These are phyloP conservation scores for Clonostachys chloroleuca DNA, from an alignment of 2,329 filamentous ascomycete genomes.

Conservation along the genomic window DNA sequence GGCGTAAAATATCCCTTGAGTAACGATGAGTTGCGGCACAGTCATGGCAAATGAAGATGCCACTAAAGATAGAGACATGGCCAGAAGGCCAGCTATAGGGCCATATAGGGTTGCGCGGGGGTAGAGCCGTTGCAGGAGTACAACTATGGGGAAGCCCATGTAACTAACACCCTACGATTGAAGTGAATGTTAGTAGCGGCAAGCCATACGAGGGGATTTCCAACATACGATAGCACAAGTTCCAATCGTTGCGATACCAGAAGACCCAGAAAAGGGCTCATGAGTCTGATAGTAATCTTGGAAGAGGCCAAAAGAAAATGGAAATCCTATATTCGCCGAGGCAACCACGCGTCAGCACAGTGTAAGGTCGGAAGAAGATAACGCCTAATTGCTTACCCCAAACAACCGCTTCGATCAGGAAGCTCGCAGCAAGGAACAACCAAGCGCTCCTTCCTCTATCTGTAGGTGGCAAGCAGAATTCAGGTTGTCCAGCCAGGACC, in stretches of 20 bases:
- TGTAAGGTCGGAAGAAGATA: background rate
- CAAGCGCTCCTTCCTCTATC: background rate
- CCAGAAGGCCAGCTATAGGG: slow-evolving; percentile 33
- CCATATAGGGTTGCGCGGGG: slow-evolving; percentile 33
- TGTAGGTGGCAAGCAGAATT: background rate
- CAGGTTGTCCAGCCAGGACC: no score
- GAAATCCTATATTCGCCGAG: slow-evolving; percentile 45
- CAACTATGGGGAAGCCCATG: slow-evolving; percentile 42
- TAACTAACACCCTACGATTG: slow-evolving; percentile 49
- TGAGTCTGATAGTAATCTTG: slow-evolving; percentile 63
- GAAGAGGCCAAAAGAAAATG: slow-evolving; percentile 66
- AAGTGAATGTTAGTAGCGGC: background rate
- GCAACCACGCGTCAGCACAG: background rate
- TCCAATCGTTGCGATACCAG: slow-evolving; percentile 57
- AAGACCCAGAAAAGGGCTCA: slow-evolving; percentile 49
- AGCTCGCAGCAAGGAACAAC: background rate
- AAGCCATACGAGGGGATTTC: background rate
- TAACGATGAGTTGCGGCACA: slow-evolving; percentile 49
- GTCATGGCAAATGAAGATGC: slow-evolving; percentile 48
- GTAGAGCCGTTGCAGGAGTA: slow-evolving; percentile 37
- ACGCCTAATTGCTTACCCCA: background rate
- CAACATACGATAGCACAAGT: slow-evolving; percentile 39
- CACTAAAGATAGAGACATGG: slow-evolving; percentile 46
- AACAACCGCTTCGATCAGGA: background rate
- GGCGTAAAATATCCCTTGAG: slow-evolving; percentile 58